phyloP scores from a whole-genome alignment of 495 filamentous ascomycete genomes.

The Penicillium salamii region DNA sequence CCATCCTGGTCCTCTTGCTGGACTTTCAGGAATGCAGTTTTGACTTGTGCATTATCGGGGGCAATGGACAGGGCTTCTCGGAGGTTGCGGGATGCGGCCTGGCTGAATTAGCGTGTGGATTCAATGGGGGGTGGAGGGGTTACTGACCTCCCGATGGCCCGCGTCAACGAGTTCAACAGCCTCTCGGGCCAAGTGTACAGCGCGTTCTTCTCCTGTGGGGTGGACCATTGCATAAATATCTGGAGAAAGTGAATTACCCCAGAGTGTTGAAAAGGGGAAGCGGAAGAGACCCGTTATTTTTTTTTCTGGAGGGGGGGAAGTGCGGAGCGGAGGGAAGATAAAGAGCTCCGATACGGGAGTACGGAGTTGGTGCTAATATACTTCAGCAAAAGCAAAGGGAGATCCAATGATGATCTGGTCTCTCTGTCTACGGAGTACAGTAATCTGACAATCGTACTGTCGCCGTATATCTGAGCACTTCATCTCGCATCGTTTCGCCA shows the following conservation, averaged over 20 bases:
- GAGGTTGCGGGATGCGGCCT: conserved; percentile 58
- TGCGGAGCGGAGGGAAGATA: conserved; percentile 3
- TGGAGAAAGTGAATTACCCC: conserved; percentile 4
- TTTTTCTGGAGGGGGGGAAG: conserved; percentile 7
- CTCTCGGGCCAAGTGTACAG: conserved; percentile 47
- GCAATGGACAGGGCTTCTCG: conserved; percentile 62
- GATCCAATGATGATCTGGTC: no score
- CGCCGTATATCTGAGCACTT: background rate
- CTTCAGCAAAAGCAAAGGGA: conserved; percentile 1
- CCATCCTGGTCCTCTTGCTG: conserved; percentile 48
- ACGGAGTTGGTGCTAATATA: background rate
- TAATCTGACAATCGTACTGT: no score
- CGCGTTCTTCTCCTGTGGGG: conserved; percentile 47
- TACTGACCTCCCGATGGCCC: conserved; percentile 47
- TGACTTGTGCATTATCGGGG: conserved; percentile 52
- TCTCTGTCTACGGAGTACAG: no score
- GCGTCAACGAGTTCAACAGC: conserved; percentile 49
- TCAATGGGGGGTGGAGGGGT: background rate
- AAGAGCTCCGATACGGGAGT: background rate
- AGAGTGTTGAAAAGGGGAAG: conserved; percentile 1
- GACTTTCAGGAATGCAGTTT: conserved; percentile 51
- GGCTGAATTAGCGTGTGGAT: background rate
- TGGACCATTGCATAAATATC: conserved; percentile 46
- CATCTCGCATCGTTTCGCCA: conserved; percentile 20
- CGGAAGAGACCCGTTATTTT: conserved; percentile 7